These are phyloP conservation scores for Xylaria palmicola DNA, from an alignment of 495 filamentous ascomycete genomes.

Conservation along the genomic window DNA sequence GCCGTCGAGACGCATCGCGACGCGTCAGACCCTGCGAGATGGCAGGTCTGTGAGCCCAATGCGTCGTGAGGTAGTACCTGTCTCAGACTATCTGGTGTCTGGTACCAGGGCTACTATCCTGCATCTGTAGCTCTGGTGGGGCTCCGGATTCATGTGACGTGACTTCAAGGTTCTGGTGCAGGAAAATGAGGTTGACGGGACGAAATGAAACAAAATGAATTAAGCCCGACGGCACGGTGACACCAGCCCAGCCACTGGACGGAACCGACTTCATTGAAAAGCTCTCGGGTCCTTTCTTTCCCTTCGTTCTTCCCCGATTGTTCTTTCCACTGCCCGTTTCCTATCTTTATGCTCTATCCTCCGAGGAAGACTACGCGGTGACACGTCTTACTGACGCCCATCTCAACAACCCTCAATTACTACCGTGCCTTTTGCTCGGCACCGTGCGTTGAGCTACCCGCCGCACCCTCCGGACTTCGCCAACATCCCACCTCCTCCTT, in stretches of 20 bases:
- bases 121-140: conserved; percentile 5
- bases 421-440: neutral
- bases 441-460: neutral
- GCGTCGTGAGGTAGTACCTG: neutral
- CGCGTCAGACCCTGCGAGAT: neutral
- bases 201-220: neutral
- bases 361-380: no score
- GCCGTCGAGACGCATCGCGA: no score
- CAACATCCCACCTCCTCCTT: no score
- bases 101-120: no score
- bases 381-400: neutral
- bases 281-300: neutral
- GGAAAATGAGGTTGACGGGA: neutral
- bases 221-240: neutral
- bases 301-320: neutral
- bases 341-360: neutral
- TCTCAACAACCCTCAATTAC: neutral
- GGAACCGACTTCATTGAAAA: neutral
- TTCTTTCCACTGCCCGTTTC: neutral
- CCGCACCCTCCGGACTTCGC: conserved; percentile 2
- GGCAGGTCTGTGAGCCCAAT: neutral
- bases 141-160: conserved; percentile 11
- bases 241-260: neutral
- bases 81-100: neutral
- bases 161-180: conserved; percentile 2